Percentiles rank a stretch among this genome's conserved stretches.
These are phyloP conservation scores for Sporisorium graminicola DNA, from an alignment of 1,284 basidiomycete species.

Conservation along the genomic window DNA sequence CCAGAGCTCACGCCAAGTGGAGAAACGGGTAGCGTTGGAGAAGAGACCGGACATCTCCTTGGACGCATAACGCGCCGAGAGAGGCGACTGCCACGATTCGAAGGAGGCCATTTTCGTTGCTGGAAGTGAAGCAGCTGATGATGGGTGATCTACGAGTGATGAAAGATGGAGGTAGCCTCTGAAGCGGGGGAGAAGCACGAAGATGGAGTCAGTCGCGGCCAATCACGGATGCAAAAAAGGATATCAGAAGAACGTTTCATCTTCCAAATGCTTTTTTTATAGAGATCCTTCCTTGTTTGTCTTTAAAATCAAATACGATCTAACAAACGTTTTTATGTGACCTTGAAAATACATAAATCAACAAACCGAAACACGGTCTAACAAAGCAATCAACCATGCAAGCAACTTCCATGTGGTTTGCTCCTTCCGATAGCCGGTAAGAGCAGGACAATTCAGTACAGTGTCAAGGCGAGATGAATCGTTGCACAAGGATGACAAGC, in stretches of 20 bases:
- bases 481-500: too few relatives aligned
- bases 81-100: constrained; percentile 67
- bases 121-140: background rate
- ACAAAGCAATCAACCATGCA: too few relatives aligned
- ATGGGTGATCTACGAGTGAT: too few relatives aligned
- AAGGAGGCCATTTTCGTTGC: constrained; percentile 43
- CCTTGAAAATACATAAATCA: too few relatives aligned
- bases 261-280: background rate
- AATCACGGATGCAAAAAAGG: constrained; percentile 1
- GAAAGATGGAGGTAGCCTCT: background rate
- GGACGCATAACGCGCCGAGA: constrained; percentile 86
- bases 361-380: too few relatives aligned
- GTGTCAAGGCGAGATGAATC: too few relatives aligned
- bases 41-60: constrained; percentile 98
- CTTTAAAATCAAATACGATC: too few relatives aligned
- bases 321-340: too few relatives aligned
- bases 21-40: constrained; percentile 90
- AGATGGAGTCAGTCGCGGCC: constrained; percentile 3
- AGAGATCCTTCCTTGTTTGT: background rate
- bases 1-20: constrained; percentile 97
- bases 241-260: background rate
- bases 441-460: too few relatives aligned
- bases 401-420: too few relatives aligned
- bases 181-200: background rate
- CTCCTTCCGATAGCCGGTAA: too few relatives aligned